Evolutionary conservation across 768 basidiomycete species (phyloP), one percentile per base, ranked within the genome.

Genomic region (Cystofilobasidium bisporidii): DNA sequence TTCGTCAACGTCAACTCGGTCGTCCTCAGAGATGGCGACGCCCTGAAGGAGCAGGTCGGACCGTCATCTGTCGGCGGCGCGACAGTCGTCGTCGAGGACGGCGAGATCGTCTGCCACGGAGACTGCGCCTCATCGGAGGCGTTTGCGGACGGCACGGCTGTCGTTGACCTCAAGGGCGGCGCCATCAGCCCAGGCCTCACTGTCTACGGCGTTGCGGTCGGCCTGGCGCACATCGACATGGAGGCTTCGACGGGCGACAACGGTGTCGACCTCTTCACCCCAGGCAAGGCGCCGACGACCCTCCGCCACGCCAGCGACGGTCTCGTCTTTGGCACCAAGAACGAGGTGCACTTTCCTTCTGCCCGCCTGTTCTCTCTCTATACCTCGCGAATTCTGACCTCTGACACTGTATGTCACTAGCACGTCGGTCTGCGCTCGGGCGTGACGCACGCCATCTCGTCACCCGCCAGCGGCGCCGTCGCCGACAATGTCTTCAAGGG

Each of bases 231-330:
- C 30, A 32, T 56, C 53, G 53, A 56, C 0, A 72, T 78, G 33
- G 89, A 91, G 73, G 64, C 80, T 1, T 83, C 83, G 9, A 89
- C 89, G 3, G 79, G 78, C 40, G 89, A 90, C 72, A 28, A 11
- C 8, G 88, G 88, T 3, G 65, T 72, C 69, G 73, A 73, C 17
- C 28, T 26, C 12, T 57, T 45, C 24, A 32, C 20, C 30, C 64
- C 32, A 22, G 64, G 57, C 79, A 80, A 11, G 86, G 28, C 53
- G 14, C 53, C 64, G n/a, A 24, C 50, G 12, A 22, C 56, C 26
- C 69, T 87, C 2, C 78, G 84, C 24, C 80, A 80, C 43, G 89
- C 87, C 9, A 81, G 82, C 8, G 89, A 91, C 72, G 89, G 89
- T 0, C 79, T 88, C 47, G 81, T 82, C 67, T 89, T 87, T 72